These are phyloP conservation scores for Phyllosticta citriasiana DNA, from an alignment of 2,329 filamentous ascomycete genomes.

Conservation along the genomic window DNA sequence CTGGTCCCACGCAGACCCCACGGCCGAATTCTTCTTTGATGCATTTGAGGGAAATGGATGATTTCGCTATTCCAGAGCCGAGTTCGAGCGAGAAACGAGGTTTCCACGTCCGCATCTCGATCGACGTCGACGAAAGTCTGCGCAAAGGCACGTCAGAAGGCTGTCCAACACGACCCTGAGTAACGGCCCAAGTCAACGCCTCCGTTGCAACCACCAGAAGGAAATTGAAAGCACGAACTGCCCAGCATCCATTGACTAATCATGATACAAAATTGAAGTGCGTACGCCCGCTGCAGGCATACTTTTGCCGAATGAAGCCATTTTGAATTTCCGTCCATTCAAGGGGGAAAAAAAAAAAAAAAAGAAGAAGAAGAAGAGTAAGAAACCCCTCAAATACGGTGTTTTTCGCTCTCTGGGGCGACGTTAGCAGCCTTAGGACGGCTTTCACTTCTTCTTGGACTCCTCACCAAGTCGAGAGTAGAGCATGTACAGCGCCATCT, in stretches of 20 bases:
- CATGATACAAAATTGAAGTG: neutral
- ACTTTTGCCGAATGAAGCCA: slow-evolving; percentile 6
- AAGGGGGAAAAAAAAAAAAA: too few relatives aligned
- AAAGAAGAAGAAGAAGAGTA: slow-evolving; percentile 3
- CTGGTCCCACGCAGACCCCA: neutral
- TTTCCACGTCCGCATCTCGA: neutral
- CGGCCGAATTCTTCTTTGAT: neutral
- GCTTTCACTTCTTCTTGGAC: neutral
- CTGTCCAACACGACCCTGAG: neutral
- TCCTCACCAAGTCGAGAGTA: slow-evolving; percentile 84
- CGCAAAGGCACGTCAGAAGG: neutral
- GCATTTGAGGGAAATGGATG: neutral
- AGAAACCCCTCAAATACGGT: slow-evolving; percentile 12
- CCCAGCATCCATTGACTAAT: neutral
- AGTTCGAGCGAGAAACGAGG: neutral
- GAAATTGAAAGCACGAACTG: neutral
- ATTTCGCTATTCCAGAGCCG: neutral
- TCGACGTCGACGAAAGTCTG: neutral
- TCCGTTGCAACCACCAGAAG: neutral
- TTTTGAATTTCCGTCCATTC: slow-evolving; percentile 1
- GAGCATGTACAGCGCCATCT: slow-evolving; percentile 99
- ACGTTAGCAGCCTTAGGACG: slow-evolving; percentile 4
- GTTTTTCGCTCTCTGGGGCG: slow-evolving; percentile 16
- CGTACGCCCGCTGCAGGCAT: neutral
- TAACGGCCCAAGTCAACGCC: neutral